Evolutionary conservation across 495 filamentous ascomycete species (phyloP).

Genomic region (Cladorrhinum samala): DNA sequence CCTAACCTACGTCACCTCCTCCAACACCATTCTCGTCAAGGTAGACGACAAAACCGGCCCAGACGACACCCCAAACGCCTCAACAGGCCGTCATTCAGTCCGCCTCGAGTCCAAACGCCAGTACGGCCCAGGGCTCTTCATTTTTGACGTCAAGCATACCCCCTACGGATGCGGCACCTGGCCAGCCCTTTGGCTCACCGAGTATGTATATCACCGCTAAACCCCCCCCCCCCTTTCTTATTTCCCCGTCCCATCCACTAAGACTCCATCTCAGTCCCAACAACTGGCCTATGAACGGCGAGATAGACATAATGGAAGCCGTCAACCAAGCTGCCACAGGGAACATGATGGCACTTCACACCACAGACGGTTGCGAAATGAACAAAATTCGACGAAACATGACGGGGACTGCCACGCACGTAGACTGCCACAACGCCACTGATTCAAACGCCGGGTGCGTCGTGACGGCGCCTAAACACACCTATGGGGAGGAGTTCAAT

Average conservation of each 20-base stretch:
- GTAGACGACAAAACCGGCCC: conserved; percentile 41
- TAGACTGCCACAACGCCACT: conserved; percentile 51
- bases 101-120: conserved; percentile 48
- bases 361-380: conserved; percentile 54
- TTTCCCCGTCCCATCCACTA: too few species aligned
- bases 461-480: conserved; percentile 31
- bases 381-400: conserved; percentile 38
- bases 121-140: conserved; percentile 51
- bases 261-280: conserved; percentile 27
- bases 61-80: conserved; percentile 22
- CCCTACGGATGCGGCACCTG: conserved; percentile 53
- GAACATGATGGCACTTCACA: conserved; percentile 65
- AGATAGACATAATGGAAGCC: conserved; percentile 71
- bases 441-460: conserved; percentile 51
- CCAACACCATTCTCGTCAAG: conserved; percentile 35
- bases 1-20: conserved; percentile 45
- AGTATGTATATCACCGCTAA: conserved; percentile 7
- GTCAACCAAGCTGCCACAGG: conserved; percentile 47
- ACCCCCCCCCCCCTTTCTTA: not conserved
- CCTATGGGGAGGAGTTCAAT: conserved; percentile 57
- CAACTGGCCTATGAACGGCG: conserved; percentile 63
- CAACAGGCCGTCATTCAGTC: conserved; percentile 49
- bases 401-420: conserved; percentile 36
- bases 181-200: conserved; percentile 53
- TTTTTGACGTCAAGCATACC: conserved; percentile 55